Percentiles rank a stretch among this genome's conserved stretches.
Evolutionary conservation across 1,284 basidiomycete genomes (phyloP).

Genomic region (Volvariella volvacea): DNA sequence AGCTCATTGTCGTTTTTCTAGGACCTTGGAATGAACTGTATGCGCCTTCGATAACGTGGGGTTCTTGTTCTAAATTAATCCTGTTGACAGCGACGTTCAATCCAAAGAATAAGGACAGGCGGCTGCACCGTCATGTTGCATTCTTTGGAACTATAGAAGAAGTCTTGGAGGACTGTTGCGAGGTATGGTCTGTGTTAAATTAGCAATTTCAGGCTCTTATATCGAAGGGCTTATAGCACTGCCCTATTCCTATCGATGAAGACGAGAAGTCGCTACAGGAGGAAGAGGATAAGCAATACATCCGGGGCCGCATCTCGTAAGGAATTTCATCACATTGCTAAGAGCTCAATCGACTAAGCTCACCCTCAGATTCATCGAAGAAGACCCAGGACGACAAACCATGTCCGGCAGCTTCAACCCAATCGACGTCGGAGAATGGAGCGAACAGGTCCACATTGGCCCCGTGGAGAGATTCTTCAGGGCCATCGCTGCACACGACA

Average conservation of each 20-base stretch:
- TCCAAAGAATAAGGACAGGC: constrained; percentile 50
- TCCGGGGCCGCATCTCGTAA: constrained; percentile 46
- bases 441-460: constrained; percentile 49
- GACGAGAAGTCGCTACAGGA: constrained; percentile 44
- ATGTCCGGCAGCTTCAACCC: constrained; percentile 59
- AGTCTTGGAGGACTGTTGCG: constrained; percentile 52
- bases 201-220: background rate
- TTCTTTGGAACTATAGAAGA: constrained; percentile 54
- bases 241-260: constrained; percentile 41
- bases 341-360: no score
- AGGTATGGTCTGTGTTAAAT: constrained; percentile 28
- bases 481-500: constrained; percentile 39
- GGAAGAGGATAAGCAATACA: constrained; percentile 44
- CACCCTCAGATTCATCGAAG: constrained; percentile 42
- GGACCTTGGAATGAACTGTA: constrained; percentile 49
- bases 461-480: constrained; percentile 44
- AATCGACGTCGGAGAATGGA: constrained; percentile 62
- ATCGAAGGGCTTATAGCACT: constrained; percentile 30
- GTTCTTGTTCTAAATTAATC: no score
- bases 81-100: constrained; percentile 34
- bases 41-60: no score
- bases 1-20: no score
- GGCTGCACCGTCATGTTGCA: constrained; percentile 53
- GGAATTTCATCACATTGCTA: no score
- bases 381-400: constrained; percentile 47